Evolutionary conservation across 768 basidiomycete species (phyloP).

Genomic region (Pulveroboletus sp.): DNA sequence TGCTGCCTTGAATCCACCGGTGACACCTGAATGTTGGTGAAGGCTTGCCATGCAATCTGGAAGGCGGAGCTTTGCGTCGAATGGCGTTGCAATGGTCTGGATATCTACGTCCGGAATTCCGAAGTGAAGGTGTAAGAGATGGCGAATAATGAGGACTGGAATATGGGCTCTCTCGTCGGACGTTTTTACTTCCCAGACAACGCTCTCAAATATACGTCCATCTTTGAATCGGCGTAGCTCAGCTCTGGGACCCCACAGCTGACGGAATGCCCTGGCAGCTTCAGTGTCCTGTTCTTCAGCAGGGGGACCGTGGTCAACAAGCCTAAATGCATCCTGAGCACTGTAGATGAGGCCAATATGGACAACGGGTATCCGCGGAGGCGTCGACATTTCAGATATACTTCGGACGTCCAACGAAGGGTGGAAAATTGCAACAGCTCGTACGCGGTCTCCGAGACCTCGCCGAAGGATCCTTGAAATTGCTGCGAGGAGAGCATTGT

Average conservation of each 20-base stretch:
- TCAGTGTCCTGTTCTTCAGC: slow-evolving; percentile 58
- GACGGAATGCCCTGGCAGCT: slow-evolving; percentile 61
- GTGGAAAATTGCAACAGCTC: slow-evolving; percentile 61
- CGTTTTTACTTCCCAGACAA: slow-evolving; percentile 92
- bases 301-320: slow-evolving; percentile 90
- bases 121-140: slow-evolving; percentile 78
- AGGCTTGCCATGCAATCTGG: slow-evolving; percentile 51
- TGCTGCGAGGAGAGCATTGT: slow-evolving; percentile 52
- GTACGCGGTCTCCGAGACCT: slow-evolving; percentile 73
- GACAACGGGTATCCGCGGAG: slow-evolving; percentile 46
- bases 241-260: slow-evolving; percentile 89
- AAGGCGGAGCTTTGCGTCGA: slow-evolving; percentile 57
- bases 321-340: slow-evolving; percentile 67
- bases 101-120: slow-evolving; percentile 53
- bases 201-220: slow-evolving; percentile 86
- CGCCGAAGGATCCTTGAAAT: slow-evolving; percentile 50
- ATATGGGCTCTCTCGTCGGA: slow-evolving; percentile 79
- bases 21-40: slow-evolving; percentile 33
- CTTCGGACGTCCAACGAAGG: slow-evolving; percentile 44
- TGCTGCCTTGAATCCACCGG: slow-evolving; percentile 68
- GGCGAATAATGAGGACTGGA: slow-evolving; percentile 67
- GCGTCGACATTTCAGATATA: slow-evolving; percentile 54
- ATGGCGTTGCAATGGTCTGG: slow-evolving; percentile 55
- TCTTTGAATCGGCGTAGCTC: slow-evolving; percentile 96
- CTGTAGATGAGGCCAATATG: slow-evolving; percentile 78